These are phyloP conservation scores for Lecanicillium sp. DNA, from an alignment of 2,329 filamentous ascomycete genomes.

Conservation along the genomic window DNA sequence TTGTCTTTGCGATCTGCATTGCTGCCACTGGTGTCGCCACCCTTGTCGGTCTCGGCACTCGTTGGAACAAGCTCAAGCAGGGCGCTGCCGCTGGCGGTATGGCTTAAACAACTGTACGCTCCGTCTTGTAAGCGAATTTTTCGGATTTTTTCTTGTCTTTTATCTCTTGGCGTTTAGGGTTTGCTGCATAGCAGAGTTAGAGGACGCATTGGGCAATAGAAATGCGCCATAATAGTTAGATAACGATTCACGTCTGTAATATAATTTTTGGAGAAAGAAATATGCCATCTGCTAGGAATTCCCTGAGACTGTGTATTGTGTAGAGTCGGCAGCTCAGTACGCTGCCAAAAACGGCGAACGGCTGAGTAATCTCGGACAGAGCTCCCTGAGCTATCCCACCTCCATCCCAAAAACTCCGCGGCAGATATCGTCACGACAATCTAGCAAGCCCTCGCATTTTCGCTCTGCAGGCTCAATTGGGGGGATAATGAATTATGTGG, in stretches of 20 bases:
- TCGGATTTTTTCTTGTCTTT: background rate
- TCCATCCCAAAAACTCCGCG: conserved; percentile 40
- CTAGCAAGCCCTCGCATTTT: conserved; percentile 11
- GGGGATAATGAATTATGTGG: conserved; percentile 4
- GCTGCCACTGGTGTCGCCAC: conserved; percentile 39
- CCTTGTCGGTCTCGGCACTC: conserved; percentile 27
- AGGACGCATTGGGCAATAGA: background rate
- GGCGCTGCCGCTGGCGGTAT: conserved; percentile 24
- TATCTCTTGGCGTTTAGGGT: background rate
- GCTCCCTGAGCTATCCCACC: no score
- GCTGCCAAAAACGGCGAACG: no score
- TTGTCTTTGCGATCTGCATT: conserved; percentile 52
- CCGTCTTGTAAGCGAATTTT: background rate
- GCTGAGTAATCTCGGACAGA: background rate
- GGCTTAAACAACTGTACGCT: conserved; percentile 23
- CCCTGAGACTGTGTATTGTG: no score
- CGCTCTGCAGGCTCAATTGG: background rate
- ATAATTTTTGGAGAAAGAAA: no score
- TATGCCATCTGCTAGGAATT: no score
- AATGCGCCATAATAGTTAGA: background rate
- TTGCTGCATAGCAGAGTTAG: no score
- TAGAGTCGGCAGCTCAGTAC: no score
- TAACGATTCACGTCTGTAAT: background rate
- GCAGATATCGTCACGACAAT: conserved; percentile 42
- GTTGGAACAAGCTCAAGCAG: conserved; percentile 34